These are phyloP conservation scores for Cornus controversa DNA, from an alignment of 148 eudicot genomes.

Conservation along the genomic window DNA sequence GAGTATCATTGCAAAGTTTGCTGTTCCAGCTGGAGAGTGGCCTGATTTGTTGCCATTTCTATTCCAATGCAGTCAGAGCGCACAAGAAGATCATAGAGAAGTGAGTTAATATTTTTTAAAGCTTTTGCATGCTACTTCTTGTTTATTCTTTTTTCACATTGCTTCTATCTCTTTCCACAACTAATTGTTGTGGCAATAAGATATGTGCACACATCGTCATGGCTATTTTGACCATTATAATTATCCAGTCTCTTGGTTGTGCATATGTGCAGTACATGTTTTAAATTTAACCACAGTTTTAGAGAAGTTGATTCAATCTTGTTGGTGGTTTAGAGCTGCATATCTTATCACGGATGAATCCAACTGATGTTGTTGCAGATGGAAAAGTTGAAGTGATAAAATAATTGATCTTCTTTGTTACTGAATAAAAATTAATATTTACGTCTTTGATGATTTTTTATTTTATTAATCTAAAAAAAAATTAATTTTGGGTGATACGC, in stretches of 20 bases:
- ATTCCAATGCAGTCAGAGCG: conserved; percentile 94
- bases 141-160: neutral
- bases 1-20: conserved; percentile 89
- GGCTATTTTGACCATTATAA: neutral
- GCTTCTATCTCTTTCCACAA: neutral
- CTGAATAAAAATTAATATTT: neutral
- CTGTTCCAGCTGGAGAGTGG: conserved; percentile 98
- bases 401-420: too few species aligned
- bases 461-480: too few species aligned
- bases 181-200: neutral
- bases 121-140: conserved; percentile 5
- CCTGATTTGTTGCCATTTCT: conserved; percentile 92
- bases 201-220: neutral
- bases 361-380: neutral
- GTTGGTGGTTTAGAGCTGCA: neutral
- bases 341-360: neutral
- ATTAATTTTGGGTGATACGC: too few species aligned
- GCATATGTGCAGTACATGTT: neutral
- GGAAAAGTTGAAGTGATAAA: neutral
- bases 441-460: neutral
- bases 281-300: neutral
- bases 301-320: neutral
- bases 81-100: conserved; percentile 95
- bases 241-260: neutral
- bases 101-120: conserved; percentile 31